Percentiles rank a stretch among this genome's conserved stretches.
Conservation (phyloP, 202 grass and related monocot genomes). For the Setaria viridis region DNA sequence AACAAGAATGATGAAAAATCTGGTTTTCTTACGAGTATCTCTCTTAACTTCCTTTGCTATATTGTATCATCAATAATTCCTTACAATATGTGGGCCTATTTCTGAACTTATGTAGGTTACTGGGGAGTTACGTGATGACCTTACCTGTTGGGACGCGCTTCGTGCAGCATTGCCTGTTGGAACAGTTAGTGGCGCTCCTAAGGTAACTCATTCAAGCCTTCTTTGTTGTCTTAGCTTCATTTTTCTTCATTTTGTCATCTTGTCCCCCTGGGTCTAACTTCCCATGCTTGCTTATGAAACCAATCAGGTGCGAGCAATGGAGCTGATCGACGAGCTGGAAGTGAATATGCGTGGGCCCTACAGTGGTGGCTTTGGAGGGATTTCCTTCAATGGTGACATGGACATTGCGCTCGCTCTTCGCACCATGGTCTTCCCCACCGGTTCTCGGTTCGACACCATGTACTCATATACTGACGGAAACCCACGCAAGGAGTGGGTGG, state of each 20-base stretch:
- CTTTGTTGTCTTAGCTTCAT: not conserved
- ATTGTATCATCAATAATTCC: conserved; percentile 14
- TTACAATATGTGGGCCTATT: conserved; percentile 12
- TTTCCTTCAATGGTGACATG: conserved; percentile 69
- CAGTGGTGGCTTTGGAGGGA: conserved; percentile 68
- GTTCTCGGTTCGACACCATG: conserved; percentile 66
- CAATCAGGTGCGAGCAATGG: conserved; percentile 79
- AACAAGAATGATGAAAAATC: not conserved
- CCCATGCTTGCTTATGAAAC: not conserved
- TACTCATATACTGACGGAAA: conserved; percentile 49
- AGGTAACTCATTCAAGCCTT: conserved; percentile 50
- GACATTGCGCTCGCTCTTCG: conserved; percentile 73
- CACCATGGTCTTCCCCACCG: conserved; percentile 75
- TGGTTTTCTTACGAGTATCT: not conserved
- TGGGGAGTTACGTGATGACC: conserved; percentile 73
- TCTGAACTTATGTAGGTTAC: conserved; percentile 63
- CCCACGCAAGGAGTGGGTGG: conserved; percentile 76
- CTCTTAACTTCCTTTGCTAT: not conserved
- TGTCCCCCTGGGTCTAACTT: not conserved
- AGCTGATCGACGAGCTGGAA: conserved; percentile 75
- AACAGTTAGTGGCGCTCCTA: conserved; percentile 94
- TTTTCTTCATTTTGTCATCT: not conserved
- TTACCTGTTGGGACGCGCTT: conserved; percentile 89
- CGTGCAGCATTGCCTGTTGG: conserved; percentile 83
- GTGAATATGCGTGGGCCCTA: conserved; percentile 67